phyloP scores from a whole-genome alignment of 2,329 filamentous ascomycete genomes.

The Geosmithia morbida region DNA sequence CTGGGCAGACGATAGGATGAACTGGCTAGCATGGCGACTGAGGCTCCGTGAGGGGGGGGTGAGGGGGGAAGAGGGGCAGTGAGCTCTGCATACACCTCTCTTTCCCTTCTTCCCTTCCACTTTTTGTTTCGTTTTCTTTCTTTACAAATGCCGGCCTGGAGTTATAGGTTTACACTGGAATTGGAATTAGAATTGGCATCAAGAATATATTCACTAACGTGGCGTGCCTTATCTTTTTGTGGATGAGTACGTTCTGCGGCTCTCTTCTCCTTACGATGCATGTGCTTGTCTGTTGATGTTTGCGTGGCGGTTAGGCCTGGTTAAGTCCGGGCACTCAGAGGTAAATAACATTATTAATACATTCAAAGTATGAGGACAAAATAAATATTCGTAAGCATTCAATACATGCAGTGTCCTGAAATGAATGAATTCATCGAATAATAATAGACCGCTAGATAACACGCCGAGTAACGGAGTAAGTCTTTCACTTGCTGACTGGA shows the following conservation, averaged over 20 bases:
- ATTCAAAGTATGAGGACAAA: no score
- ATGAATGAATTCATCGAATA: no score
- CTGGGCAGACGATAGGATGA: conserved; percentile 21
- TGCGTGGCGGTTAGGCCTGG: no score
- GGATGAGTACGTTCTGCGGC: no score
- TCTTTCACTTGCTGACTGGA: no score
- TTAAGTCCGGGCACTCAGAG: not conserved
- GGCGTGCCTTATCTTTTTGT: no score
- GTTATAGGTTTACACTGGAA: not conserved
- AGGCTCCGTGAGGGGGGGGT: no score
- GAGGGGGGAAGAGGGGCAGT: no score
- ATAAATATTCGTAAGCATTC: no score
- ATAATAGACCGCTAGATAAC: not conserved
- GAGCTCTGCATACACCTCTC: not conserved
- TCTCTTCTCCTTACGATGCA: no score
- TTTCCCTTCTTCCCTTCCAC: not conserved
- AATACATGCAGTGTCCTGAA: not conserved
- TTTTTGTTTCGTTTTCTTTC: not conserved
- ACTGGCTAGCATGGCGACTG: not conserved
- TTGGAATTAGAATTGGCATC: not conserved
- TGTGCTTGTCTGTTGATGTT: not conserved
- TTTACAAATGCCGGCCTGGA: not conserved
- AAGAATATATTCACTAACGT: no score
- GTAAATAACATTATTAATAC: not conserved
- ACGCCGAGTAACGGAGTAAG: not conserved